phyloP scores from a whole-genome alignment of 208 protist genomes.

The Angomonas ambiguus region DNA sequence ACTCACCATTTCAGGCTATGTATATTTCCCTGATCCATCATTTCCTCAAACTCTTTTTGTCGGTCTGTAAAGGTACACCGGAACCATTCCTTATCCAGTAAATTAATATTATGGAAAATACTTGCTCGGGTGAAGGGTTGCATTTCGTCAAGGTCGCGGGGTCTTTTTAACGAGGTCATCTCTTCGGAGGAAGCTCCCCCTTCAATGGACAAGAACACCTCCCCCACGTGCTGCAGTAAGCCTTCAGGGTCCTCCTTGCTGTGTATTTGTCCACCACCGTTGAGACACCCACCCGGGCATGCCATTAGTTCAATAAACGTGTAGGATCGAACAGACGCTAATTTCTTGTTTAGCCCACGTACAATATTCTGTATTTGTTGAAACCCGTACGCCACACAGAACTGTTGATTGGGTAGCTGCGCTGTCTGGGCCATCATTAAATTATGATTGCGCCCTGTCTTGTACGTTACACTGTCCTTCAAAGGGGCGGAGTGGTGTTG shows the following conservation, averaged over 20 bases:
- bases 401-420: conserved; percentile 32
- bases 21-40: conserved; percentile 49
- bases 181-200: no score
- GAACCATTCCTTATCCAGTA: conserved; percentile 30
- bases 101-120: conserved; percentile 19
- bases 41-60: conserved; percentile 71
- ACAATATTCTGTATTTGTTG: conserved; percentile 98
- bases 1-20: conserved; percentile 72
- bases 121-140: conserved; percentile 25
- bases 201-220: neutral
- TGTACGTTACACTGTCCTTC: neutral
- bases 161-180: neutral
- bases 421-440: conserved; percentile 25
- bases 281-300: conserved; percentile 96
- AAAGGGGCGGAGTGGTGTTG: neutral
- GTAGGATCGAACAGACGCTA: conserved; percentile 34
- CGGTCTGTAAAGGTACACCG: conserved; percentile 64
- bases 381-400: conserved; percentile 95
- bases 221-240: neutral
- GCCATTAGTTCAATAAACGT: conserved; percentile 98
- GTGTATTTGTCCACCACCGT: conserved; percentile 94
- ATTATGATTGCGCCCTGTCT: conserved; percentile 64
- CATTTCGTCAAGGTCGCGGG: neutral
- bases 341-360: conserved; percentile 85
- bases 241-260: conserved; percentile 6